Conservation (phyloP, 192 early-diverging fungal species). For the Backusella westeae region DNA sequence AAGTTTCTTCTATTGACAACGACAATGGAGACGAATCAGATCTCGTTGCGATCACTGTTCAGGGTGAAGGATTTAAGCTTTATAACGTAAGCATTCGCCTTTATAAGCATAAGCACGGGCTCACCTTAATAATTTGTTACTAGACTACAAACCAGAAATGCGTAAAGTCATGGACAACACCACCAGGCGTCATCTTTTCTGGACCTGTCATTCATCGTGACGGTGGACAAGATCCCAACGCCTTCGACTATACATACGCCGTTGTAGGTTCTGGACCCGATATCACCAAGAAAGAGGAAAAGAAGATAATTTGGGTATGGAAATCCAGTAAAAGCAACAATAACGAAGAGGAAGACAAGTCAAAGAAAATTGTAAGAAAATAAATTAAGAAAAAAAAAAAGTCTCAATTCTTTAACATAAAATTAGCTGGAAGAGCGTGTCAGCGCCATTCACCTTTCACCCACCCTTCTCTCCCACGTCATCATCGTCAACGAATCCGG, state of each 20-base stretch:
- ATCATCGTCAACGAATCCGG: constrained; percentile 43
- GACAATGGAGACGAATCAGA: constrained; percentile 23
- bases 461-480: constrained; percentile 38
- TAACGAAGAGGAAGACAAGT: constrained; percentile 22
- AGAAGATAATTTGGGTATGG: constrained; percentile 52
- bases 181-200: constrained; percentile 45
- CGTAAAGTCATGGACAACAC: constrained; percentile 46
- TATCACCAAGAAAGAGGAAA: constrained; percentile 43
- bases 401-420: background rate
- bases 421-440: constrained; percentile 47
- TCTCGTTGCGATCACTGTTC: constrained; percentile 45
- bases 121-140: background rate
- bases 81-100: constrained; percentile 38
- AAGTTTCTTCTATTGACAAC: constrained; percentile 14
- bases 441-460: constrained; percentile 42
- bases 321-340: constrained; percentile 25
- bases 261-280: constrained; percentile 49
- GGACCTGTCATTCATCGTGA: constrained; percentile 40
- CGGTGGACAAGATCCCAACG: constrained; percentile 11
- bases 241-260: constrained; percentile 42
- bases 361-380: constrained; percentile 29
- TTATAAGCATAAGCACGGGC: background rate
- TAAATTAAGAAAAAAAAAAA: background rate
- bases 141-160: constrained; percentile 54
- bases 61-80: constrained; percentile 51